Evolutionary conservation across 768 basidiomycete genomes (phyloP).

Genomic region (Hypsizygus marmoreus): DNA sequence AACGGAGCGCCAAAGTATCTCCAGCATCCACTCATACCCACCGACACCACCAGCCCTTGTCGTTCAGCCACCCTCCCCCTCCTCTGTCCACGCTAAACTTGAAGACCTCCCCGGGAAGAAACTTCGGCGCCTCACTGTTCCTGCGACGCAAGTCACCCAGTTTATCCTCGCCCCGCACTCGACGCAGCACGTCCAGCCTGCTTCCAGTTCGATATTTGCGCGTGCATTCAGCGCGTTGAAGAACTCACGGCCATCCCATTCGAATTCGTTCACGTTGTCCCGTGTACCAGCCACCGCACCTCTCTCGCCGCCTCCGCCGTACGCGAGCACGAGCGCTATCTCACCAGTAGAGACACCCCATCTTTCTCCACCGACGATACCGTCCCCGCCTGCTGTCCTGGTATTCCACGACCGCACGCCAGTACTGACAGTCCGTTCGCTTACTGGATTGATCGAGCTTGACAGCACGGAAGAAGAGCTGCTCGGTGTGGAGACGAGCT

Average conservation of each 20-base stretch:
- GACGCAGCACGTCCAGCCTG: conserved; percentile 33
- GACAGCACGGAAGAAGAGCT: conserved; percentile 54
- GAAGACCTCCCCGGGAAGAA: conserved; percentile 19
- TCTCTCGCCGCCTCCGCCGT: conserved; percentile 39
- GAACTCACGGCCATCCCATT: conserved; percentile 54
- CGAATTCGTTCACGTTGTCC: conserved; percentile 62
- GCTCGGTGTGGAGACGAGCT: conserved; percentile 73
- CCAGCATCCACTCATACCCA: conserved; percentile 60
- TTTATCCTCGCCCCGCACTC: conserved; percentile 56
- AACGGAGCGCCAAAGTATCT: conserved; percentile 28
- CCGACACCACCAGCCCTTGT: conserved; percentile 47
- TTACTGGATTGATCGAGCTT: conserved; percentile 66
- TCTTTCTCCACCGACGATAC: conserved; percentile 16
- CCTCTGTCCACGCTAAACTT: conserved; percentile 30
- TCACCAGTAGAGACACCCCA: conserved; percentile 20
- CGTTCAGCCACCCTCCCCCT: conserved; percentile 35
- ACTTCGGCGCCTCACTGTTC: conserved; percentile 24
- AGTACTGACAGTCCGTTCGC: conserved; percentile 55
- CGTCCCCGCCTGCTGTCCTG: conserved; percentile 44
- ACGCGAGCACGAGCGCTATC: conserved; percentile 23
- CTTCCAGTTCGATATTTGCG: conserved; percentile 46
- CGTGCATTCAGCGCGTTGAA: conserved; percentile 52
- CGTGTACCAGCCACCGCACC: conserved; percentile 31
- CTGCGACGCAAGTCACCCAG: conserved; percentile 45
- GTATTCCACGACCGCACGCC: conserved; percentile 77